Evolutionary conservation across 257 asterid genomes (phyloP).

Genomic region (Eucommia ulmoides): DNA sequence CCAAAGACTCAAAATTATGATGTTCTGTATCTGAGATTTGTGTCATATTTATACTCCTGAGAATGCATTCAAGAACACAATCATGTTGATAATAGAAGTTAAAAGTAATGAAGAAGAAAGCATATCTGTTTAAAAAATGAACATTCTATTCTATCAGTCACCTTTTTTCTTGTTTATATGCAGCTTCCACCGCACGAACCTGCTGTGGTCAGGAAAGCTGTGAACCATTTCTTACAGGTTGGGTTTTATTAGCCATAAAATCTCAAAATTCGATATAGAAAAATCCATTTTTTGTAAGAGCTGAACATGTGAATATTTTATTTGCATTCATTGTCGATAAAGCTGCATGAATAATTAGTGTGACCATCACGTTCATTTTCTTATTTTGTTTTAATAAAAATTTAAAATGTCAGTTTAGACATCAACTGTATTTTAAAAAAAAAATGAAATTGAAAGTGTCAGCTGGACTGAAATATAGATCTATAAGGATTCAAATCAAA

Average conservation of each 20-base stretch:
- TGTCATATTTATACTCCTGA: too few relatives aligned
- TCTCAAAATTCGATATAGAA: not conserved
- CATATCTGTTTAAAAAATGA: too few relatives aligned
- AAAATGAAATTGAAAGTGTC: too few relatives aligned
- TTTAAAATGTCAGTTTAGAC: not conserved
- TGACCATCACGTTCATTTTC: too few relatives aligned
- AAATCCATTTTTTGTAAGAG: not conserved
- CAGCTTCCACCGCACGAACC: constrained; percentile 91
- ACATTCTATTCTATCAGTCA: not conserved
- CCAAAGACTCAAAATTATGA: too few relatives aligned
- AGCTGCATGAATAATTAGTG: not conserved
- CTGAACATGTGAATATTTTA: not conserved
- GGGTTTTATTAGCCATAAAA: constrained; percentile 5
- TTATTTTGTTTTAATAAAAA: too few relatives aligned
- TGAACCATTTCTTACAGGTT: constrained; percentile 83
- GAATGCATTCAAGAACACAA: too few relatives aligned
- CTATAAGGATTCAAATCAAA: too few relatives aligned
- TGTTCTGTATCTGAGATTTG: not conserved
- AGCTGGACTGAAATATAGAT: too few relatives aligned
- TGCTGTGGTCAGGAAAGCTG: constrained; percentile 63
- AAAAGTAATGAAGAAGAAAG: too few relatives aligned
- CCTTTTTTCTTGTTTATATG: constrained; percentile 11
- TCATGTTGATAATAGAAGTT: too few relatives aligned
- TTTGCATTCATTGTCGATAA: not conserved
- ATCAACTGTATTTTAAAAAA: not conserved